Evolutionary conservation across 208 protist genomes (phyloP).

Genomic region (Leishmania mexicana): DNA sequence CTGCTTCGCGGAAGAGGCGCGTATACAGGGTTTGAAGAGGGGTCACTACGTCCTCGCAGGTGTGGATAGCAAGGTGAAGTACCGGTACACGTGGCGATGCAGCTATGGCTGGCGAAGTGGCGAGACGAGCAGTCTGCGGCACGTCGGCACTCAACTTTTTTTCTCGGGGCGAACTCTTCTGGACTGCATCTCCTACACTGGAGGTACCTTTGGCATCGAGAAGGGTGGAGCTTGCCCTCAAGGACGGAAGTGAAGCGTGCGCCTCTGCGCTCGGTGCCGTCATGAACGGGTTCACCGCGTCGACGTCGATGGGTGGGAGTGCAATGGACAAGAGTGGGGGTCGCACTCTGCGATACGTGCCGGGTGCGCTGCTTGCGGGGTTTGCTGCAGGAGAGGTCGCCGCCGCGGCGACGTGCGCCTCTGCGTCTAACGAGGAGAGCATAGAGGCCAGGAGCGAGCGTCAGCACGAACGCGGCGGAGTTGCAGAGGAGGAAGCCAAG

Average conservation of each 20-base stretch:
- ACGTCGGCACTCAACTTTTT: background rate
- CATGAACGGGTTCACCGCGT: background rate
- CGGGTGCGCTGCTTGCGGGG: background rate
- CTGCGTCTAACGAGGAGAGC: background rate
- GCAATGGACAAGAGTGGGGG: conserved; percentile 6
- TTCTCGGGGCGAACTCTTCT: background rate
- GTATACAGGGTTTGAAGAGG: conserved; percentile 14
- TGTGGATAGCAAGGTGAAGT: conserved; percentile 11
- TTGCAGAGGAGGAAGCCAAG: background rate
- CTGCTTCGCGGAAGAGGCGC: conserved; percentile 19
- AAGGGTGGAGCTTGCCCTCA: background rate
- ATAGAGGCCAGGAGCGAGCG: background rate
- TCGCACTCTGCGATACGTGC: background rate
- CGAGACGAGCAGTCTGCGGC: background rate
- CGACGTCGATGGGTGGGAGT: background rate
- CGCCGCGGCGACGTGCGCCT: background rate
- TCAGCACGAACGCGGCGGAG: background rate
- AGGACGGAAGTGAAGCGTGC: background rate
- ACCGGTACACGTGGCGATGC: conserved; percentile 4
- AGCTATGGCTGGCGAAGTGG: background rate
- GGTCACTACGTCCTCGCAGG: conserved; percentile 7
- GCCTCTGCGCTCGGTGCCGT: background rate
- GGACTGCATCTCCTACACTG: background rate
- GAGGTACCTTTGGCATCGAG: background rate
- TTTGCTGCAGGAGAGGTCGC: background rate